Evolutionary conservation across 2,329 filamentous ascomycete species (phyloP).

Genomic region (Cladosporium colombiae): DNA sequence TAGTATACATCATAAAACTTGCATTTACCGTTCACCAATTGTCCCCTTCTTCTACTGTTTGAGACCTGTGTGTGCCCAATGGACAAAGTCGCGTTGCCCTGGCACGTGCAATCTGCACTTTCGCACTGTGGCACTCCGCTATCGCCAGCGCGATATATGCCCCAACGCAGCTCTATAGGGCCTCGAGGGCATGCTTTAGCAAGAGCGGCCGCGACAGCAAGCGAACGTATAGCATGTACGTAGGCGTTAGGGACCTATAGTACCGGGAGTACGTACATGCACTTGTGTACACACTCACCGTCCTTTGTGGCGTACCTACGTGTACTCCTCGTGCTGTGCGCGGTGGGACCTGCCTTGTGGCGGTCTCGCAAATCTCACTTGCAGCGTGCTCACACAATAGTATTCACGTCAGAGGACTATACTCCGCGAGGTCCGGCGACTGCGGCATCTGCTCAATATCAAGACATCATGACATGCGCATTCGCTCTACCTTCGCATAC

Average conservation of each 20-base stretch:
- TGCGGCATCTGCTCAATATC: not conserved
- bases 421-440: no score
- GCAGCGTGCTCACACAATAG: not conserved
- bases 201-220: not conserved
- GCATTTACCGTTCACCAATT: not conserved
- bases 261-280: not conserved
- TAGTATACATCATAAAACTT: not conserved
- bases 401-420: not conserved
- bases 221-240: not conserved
- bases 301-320: not conserved
- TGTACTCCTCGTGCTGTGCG: not conserved
- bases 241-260: not conserved
- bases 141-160: not conserved
- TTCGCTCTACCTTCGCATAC: not conserved
- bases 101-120: not conserved
- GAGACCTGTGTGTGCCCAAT: not conserved
- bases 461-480: not conserved
- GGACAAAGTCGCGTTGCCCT: not conserved
- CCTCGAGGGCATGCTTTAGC: not conserved
- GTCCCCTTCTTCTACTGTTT: not conserved
- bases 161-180: not conserved
- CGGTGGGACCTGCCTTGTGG: not conserved
- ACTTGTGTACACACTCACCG: not conserved
- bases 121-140: no score
- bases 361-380: not conserved